phyloP scores from a whole-genome alignment of 306 rosid genomes.

The Astragalus glycyphyllos region DNA sequence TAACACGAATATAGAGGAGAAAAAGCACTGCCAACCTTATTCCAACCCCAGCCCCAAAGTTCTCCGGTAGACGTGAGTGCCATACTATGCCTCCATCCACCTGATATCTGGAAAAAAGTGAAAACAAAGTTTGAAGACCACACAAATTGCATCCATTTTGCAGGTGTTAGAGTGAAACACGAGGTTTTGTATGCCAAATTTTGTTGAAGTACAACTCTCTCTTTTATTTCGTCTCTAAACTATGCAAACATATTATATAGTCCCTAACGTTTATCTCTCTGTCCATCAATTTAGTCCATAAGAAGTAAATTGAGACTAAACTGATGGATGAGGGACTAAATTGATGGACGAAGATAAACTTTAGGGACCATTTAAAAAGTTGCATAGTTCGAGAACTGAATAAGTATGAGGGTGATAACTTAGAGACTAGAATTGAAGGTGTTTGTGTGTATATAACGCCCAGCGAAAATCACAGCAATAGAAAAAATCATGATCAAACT shows the following conservation, averaged over 20 bases:
- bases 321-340: no score
- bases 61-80: slow-evolving; percentile 79
- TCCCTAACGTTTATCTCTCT: no score
- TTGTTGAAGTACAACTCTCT: not conserved
- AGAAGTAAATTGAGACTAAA: no score
- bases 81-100: slow-evolving; percentile 99
- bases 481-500: slow-evolving; percentile 1
- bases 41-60: slow-evolving; percentile 99
- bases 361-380: no score
- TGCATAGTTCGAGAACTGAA: no score
- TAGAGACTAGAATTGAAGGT: no score
- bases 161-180: not conserved
- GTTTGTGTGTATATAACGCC: not conserved
- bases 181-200: not conserved
- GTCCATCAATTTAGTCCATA: no score
- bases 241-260: no score
- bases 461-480: not conserved
- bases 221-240: no score
- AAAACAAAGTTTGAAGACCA: slow-evolving; percentile 35
- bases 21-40: slow-evolving; percentile 64
- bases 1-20: slow-evolving; percentile 20
- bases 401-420: no score
- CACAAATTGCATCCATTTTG: not conserved
- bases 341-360: no score
- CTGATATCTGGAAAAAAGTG: slow-evolving; percentile 70